Percentiles rank a stretch among this genome's conserved stretches.
Evolutionary conservation across 2,329 filamentous ascomycete genomes (phyloP).

Genomic region (Aspergillus felis): DNA sequence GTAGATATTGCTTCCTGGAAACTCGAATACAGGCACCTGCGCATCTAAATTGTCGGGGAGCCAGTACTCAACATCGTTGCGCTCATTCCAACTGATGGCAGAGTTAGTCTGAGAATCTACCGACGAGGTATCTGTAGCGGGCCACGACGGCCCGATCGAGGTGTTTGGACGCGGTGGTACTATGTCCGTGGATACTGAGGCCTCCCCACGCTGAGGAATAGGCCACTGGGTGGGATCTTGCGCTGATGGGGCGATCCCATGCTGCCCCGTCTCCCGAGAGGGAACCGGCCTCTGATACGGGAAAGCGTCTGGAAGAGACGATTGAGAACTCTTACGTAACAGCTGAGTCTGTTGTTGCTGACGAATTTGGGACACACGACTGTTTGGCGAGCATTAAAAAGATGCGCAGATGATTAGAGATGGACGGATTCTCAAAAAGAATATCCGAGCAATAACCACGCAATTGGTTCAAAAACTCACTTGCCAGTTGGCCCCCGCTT

Average conservation of each 20-base stretch:
- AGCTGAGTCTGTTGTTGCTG: slow-evolving; percentile 32
- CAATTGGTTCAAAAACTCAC: slow-evolving; percentile 23
- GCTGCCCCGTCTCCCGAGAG: slow-evolving; percentile 15
- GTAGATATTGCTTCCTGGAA: slow-evolving; percentile 34
- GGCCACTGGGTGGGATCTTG: slow-evolving; percentile 20
- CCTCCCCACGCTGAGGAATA: slow-evolving; percentile 12
- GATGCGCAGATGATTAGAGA: slow-evolving; percentile 2
- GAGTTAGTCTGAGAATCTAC: slow-evolving; percentile 19
- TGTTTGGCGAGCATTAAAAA: slow-evolving; percentile 8
- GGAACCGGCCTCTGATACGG: slow-evolving; percentile 21
- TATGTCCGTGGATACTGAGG: slow-evolving; percentile 21
- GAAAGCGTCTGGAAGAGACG: slow-evolving; percentile 16
- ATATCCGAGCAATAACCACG: neutral
- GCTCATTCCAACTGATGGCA: slow-evolving; percentile 24
- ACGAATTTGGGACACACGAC: slow-evolving; percentile 37
- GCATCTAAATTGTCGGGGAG: slow-evolving; percentile 33
- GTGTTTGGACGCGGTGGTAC: slow-evolving; percentile 15
- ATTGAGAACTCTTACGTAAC: slow-evolving; percentile 10
- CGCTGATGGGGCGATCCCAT: slow-evolving; percentile 10
- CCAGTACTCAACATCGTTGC: slow-evolving; percentile 32
- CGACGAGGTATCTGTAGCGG: slow-evolving; percentile 14
- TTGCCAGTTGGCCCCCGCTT: slow-evolving; percentile 38
- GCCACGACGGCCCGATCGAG: slow-evolving; percentile 21
- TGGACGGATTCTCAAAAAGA: neutral
- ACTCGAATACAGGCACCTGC: slow-evolving; percentile 30